Percentiles rank a stretch among this genome's conserved stretches.
These are phyloP conservation scores for Neurospora crassa DNA, from an alignment of 2,329 filamentous ascomycete genomes.

Conservation along the genomic window DNA sequence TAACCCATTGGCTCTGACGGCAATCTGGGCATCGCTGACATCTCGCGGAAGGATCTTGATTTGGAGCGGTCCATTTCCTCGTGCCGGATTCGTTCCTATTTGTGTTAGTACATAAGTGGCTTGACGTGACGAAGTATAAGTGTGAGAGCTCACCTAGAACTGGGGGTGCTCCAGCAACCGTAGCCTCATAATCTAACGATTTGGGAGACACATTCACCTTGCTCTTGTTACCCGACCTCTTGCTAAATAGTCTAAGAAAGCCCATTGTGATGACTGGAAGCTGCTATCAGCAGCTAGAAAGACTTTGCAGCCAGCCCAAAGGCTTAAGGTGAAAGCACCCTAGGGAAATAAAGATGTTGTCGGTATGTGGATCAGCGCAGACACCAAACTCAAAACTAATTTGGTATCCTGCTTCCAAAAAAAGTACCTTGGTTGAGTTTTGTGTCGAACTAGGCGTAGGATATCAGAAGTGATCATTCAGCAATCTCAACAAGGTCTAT, in stretches of 20 bases:
- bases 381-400: not conserved
- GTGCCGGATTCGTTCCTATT: constrained; percentile 29
- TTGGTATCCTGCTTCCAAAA: not conserved
- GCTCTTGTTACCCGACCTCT: constrained; percentile 15
- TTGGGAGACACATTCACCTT: constrained; percentile 9
- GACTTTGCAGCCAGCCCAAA: not conserved
- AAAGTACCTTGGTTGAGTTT: not conserved
- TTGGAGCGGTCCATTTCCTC: constrained; percentile 30
- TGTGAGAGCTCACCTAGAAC: constrained; percentile 15
- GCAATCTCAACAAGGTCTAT: not conserved
- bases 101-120: constrained; percentile 3
- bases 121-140: not conserved
- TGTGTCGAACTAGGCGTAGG: not conserved
- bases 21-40: constrained; percentile 19
- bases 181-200: constrained; percentile 16
- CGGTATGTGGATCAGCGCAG: not conserved
- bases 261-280: constrained; percentile 19
- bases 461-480: not conserved
- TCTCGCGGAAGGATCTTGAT: constrained; percentile 26
- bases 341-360: not conserved
- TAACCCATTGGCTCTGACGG: not conserved
- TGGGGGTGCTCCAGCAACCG: constrained; percentile 11
- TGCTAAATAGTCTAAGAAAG: constrained; percentile 22
- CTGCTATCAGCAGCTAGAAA: constrained; percentile 10
- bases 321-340: not conserved